These are phyloP conservation scores for Chytriomyces sp. DNA, from an alignment of 192 early-diverging fungal species.

Conservation along the genomic window DNA sequence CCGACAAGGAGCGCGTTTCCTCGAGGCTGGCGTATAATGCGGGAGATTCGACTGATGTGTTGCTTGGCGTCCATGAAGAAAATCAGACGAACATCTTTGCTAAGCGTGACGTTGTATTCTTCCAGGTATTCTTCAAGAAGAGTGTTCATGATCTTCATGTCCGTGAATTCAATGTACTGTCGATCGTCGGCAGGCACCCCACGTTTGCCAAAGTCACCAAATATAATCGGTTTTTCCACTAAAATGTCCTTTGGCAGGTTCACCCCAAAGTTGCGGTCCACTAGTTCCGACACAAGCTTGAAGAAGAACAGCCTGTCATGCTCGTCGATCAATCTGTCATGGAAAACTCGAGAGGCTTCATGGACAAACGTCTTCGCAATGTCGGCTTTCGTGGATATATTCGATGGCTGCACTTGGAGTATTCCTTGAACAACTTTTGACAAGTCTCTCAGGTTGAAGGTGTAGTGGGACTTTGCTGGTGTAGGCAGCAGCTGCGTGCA, in stretches of 20 bases:
- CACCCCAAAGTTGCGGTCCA: constrained; percentile 63
- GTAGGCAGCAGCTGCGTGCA: constrained; percentile 64
- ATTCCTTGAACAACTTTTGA: constrained; percentile 67
- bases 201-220: constrained; percentile 63
- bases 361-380: constrained; percentile 63
- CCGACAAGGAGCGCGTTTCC: constrained; percentile 66
- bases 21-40: constrained; percentile 64
- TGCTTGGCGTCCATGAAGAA: constrained; percentile 69
- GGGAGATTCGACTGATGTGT: constrained; percentile 59
- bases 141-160: constrained; percentile 61
- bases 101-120: constrained; percentile 67
- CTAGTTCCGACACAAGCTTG: constrained; percentile 60
- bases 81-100: constrained; percentile 61
- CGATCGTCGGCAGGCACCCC: constrained; percentile 64
- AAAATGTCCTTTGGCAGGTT: constrained; percentile 54
- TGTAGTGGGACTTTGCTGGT: constrained; percentile 67
- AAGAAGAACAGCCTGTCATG: constrained; percentile 59
- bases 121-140: constrained; percentile 68
- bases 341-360: constrained; percentile 63
- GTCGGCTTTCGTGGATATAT: constrained; percentile 50
- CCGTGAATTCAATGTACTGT: constrained; percentile 59
- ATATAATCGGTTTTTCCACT: constrained; percentile 60
- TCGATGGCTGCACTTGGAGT: constrained; percentile 50
- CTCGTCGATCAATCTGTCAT: constrained; percentile 66
- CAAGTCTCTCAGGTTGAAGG: constrained; percentile 64